Evolutionary conservation across 169 alveolate species (phyloP).

Genomic region (Plasmodium relictum): DNA sequence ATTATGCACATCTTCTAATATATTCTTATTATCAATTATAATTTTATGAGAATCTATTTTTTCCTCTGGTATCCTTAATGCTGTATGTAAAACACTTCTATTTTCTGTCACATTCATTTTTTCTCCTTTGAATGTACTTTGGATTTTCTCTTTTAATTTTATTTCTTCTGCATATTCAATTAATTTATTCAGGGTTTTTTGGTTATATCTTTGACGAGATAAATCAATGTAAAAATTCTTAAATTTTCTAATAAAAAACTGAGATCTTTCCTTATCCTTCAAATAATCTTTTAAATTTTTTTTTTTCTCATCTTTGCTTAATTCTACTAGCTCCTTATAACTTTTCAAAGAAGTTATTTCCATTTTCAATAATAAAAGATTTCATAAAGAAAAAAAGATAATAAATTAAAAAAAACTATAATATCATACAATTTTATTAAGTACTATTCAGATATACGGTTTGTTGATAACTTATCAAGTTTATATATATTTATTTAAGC

Average conservation of each 20-base stretch:
- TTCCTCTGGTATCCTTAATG: constrained; percentile 93
- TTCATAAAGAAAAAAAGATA: not conserved
- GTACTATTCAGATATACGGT: too few relatives aligned
- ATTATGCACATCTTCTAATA: constrained; percentile 79
- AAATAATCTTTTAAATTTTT: constrained; percentile 59
- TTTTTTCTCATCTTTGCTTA: constrained; percentile 54
- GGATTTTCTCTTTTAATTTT: constrained; percentile 78
- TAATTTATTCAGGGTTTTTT: constrained; percentile 38
- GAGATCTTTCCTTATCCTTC: constrained; percentile 62
- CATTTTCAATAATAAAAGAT: constrained; percentile 7
- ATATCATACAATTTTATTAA: not conserved
- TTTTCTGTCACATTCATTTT: constrained; percentile 95
- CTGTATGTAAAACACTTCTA: constrained; percentile 97
- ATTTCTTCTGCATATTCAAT: constrained; percentile 72
- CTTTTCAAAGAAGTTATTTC: constrained; percentile 57
- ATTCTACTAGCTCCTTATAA: constrained; percentile 36
- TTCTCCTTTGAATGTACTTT: constrained; percentile 89
- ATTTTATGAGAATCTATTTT: constrained; percentile 58
- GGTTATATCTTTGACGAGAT: constrained; percentile 71
- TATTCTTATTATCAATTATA: constrained; percentile 82
- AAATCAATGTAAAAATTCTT: constrained; percentile 53
- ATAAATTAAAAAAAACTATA: not conserved
- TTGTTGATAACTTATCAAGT: not conserved
- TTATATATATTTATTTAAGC: not conserved
- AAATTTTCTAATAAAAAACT: constrained; percentile 42